Percentiles rank a stretch among this genome's conserved stretches.
These are phyloP conservation scores for Alternaria ventricosa DNA, from an alignment of 2,329 filamentous ascomycete species.

Conservation along the genomic window DNA sequence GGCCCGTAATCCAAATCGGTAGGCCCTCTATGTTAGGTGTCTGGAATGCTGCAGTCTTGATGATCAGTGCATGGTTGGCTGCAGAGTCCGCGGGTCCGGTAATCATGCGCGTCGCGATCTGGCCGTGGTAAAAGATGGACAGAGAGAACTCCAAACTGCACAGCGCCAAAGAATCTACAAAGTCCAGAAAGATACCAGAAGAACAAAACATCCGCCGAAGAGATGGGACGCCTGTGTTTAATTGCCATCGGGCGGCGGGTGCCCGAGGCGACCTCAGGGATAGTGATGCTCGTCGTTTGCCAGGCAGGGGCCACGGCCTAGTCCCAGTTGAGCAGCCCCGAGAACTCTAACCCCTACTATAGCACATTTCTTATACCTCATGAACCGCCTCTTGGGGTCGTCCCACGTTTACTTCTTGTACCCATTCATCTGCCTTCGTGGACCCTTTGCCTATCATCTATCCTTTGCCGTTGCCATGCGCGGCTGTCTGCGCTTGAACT, in stretches of 20 bases:
- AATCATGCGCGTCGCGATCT: neutral
- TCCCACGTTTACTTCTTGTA: neutral
- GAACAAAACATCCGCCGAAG: neutral
- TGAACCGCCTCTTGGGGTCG: neutral
- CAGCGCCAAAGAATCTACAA: neutral
- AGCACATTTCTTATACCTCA: neutral
- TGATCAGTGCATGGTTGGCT: conserved; percentile 13
- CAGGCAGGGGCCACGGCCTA: conserved; percentile 8
- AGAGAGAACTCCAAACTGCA: neutral
- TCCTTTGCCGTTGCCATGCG: neutral
- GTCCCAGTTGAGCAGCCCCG: neutral
- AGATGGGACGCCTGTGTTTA: conserved; percentile 13
- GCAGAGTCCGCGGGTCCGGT: conserved; percentile 1
- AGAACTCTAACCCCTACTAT: conserved; percentile 4
- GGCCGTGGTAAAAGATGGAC: neutral
- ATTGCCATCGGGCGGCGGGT: conserved; percentile 8
- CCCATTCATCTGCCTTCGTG: neutral
- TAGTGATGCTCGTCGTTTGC: conserved; percentile 4
- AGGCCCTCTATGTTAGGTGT: conserved; percentile 5
- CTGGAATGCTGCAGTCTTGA: conserved; percentile 6
- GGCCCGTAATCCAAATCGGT: conserved; percentile 2
- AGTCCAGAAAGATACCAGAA: neutral
- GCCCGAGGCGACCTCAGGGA: conserved; percentile 10
- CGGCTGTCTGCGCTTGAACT: neutral
- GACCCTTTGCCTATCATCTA: neutral